A percentile compares a stretch with the other conserved stretches of the same genome.
These are phyloP conservation scores for Ilex aquifolium DNA, from an alignment of 257 asterid genomes.

Conservation along the genomic window DNA sequence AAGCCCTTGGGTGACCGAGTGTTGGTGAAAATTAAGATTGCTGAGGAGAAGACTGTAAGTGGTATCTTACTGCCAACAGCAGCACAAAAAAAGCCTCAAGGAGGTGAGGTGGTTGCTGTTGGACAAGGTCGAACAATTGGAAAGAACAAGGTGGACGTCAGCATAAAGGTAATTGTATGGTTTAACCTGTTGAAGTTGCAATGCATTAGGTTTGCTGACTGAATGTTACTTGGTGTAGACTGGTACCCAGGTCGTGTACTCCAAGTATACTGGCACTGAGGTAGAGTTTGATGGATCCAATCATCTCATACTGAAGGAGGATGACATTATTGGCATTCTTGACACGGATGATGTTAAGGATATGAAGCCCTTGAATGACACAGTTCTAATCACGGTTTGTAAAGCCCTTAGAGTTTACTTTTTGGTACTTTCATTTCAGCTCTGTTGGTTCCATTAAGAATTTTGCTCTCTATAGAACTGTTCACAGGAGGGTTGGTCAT, in stretches of 20 bases:
- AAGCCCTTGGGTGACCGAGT: constrained; percentile 96
- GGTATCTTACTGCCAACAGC: constrained; percentile 79
- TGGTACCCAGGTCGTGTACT: constrained; percentile 77
- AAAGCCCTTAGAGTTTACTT: neutral
- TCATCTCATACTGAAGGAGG: constrained; percentile 90
- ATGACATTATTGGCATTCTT: constrained; percentile 82
- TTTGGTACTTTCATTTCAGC: neutral
- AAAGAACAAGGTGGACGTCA: constrained; percentile 61
- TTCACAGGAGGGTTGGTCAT: too few relatives aligned
- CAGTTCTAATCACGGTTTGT: constrained; percentile 79
- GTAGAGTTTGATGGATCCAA: constrained; percentile 77
- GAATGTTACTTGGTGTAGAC: constrained; percentile 32
- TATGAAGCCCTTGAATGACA: constrained; percentile 79
- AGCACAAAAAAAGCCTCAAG: constrained; percentile 67
- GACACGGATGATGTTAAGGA: constrained; percentile 85
- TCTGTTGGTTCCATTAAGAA: too few relatives aligned
- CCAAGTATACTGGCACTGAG: constrained; percentile 95
- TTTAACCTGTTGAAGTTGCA: neutral
- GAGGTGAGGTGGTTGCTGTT: constrained; percentile 91
- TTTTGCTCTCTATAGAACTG: too few relatives aligned
- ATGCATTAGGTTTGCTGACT: constrained; percentile 3
- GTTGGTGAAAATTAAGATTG: constrained; percentile 65
- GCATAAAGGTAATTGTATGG: constrained; percentile 50
- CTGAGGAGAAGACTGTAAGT: constrained; percentile 85
- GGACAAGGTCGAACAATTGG: constrained; percentile 93